Evolutionary conservation across 1,284 basidiomycete genomes (phyloP), one percentile per base, ranked within the genome.

Genomic region (Hymenochaete sp.): DNA sequence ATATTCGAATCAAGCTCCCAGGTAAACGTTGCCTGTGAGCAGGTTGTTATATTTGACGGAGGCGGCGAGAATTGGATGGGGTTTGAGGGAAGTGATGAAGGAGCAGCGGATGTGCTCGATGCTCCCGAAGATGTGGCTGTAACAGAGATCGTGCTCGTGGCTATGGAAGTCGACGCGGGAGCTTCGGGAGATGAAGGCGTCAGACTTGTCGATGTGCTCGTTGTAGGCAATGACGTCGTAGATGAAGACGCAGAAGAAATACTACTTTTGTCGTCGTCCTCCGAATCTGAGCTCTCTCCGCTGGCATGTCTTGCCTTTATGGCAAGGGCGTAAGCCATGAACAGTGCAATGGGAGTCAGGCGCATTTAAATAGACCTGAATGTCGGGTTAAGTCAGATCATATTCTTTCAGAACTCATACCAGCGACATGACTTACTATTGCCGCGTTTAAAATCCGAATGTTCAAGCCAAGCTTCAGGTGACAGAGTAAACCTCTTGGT

Each of bases 41-140:
- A 60, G 16, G 46, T 52, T 4, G 56, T 56, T 22, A 51, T 44
- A 39, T 60, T 59, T n/a, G n/a, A n/a, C 8, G 10, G 25, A 2
- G 57, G 56, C 11, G 48, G 51, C 27, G 48, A 33, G 37, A 60
- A 56, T 25, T 55, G 53, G 18, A 60, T 36, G 26, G 32, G 13
- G 14, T 43, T 43, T 8, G 25, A 22, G 3, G 44, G 31, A 42
- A 18, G 10, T 9, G 11, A 22, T 13, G 40, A 27, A 16, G 40
- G 18, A 28, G 26, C 22, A 31, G 25, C 6, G 2, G 41, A 9
- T 21, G 21, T 21, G 22, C 39, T n/a, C 14, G 45, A 25, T 2
- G 38, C 5, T 5, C 38, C 8, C 38, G 42, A 36, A 28, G 45
- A 16, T 3, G 33, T 37, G 4, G 40, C 18, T 13, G 19, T 19